Conservation (phyloP, 768 basidiomycete genomes). For the Tubosaeta brunneosetosa region DNA sequence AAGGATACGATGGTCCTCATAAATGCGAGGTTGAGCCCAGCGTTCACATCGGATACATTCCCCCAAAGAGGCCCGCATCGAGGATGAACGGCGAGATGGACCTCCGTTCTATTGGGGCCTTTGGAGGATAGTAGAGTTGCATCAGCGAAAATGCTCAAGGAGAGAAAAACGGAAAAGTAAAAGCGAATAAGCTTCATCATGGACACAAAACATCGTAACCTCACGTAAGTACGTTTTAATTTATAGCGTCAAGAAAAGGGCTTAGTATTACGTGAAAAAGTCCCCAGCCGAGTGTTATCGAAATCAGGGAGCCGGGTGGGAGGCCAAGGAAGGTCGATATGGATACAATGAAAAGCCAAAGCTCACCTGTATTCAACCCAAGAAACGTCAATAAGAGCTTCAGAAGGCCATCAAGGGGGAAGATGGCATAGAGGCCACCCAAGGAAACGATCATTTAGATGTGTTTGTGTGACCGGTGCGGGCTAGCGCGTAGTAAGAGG, state of each 20-base stretch:
- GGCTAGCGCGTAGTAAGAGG: not conserved
- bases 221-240: not conserved
- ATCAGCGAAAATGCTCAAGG: conserved; percentile 8
- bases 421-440: conserved; percentile 17
- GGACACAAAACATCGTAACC: not conserved
- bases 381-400: conserved; percentile 7
- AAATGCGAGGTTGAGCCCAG: conserved; percentile 35
- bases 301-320: not conserved
- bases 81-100: conserved; percentile 46
- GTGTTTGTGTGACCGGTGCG: not conserved
- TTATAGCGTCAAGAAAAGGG: not conserved
- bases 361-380: conserved; percentile 10
- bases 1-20: conserved; percentile 51
- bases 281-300: not conserved
- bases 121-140: not conserved
- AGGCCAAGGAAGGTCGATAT: not conserved
- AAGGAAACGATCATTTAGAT: conserved; percentile 22
- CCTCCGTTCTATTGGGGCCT: conserved; percentile 13
- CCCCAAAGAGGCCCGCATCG: conserved; percentile 40
- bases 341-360: not conserved
- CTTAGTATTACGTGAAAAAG: not conserved
- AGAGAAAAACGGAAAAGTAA: conserved; percentile 1
- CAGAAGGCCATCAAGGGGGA: conserved; percentile 17
- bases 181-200: not conserved
- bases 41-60: conserved; percentile 43